Percentiles rank a stretch among this genome's conserved stretches.
Conservation (phyloP, 2,329 filamentous ascomycete genomes). For the Venturia asperata region DNA sequence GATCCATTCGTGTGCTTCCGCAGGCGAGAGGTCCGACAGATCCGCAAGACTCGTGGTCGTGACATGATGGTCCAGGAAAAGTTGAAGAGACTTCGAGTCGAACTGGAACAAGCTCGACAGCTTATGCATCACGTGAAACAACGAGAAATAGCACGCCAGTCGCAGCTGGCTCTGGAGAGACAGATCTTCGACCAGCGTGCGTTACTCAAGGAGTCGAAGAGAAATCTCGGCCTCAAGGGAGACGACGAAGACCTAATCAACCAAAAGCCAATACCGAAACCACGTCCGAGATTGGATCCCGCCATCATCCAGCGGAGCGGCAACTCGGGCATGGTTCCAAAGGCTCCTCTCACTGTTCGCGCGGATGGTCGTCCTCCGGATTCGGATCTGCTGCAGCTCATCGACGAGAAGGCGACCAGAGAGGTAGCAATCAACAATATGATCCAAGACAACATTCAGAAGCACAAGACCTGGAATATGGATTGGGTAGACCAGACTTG, state of each 20-base stretch:
- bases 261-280: conserved; percentile 46
- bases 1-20: conserved; percentile 98
- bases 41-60: conserved; percentile 86
- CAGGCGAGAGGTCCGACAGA: conserved; percentile 85
- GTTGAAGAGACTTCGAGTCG: conserved; percentile 80
- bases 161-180: conserved; percentile 67
- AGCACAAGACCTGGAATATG: conserved; percentile 87
- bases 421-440: conserved; percentile 73
- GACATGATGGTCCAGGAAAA: conserved; percentile 94
- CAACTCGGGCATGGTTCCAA: conserved; percentile 48
- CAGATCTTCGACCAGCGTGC: conserved; percentile 76
- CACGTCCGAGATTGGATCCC: conserved; percentile 52
- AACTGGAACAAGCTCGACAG: conserved; percentile 81
- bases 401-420: conserved; percentile 72
- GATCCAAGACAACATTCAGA: conserved; percentile 78
- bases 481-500: conserved; percentile 83
- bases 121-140: conserved; percentile 70
- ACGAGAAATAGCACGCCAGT: conserved; percentile 71
- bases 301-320: conserved; percentile 57
- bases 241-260: conserved; percentile 86
- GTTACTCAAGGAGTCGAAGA: conserved; percentile 79
- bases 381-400: conserved; percentile 67
- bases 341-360: conserved; percentile 41
- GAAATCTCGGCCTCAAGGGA: conserved; percentile 79
- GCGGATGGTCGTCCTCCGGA: conserved; percentile 63